Percentiles rank a stretch among this genome's conserved stretches.
Evolutionary conservation across 1,284 basidiomycete species (phyloP).

Genomic region (Leccinum ponderosum): DNA sequence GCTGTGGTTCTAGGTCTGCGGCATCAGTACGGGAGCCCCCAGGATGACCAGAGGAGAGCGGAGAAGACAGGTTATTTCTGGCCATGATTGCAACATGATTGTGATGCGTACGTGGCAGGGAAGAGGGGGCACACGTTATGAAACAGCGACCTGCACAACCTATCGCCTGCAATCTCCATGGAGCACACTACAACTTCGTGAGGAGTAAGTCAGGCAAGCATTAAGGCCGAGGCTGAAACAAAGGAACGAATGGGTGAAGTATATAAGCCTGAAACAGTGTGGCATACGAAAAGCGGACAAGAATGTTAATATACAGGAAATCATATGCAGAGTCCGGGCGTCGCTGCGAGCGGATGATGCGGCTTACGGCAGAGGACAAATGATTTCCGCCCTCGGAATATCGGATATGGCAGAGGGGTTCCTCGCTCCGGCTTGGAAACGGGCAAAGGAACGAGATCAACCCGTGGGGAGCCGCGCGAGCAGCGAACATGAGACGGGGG

Average conservation of each 20-base stretch:
- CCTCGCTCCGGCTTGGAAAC: conserved; percentile 21
- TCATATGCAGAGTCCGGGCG: conserved; percentile 1
- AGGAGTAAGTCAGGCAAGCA: background rate
- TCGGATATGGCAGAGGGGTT: conserved; percentile 11
- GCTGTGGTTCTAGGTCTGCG: background rate
- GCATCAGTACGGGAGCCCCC: background rate
- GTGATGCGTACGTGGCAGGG: conserved; percentile 3
- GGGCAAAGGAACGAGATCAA: conserved; percentile 21
- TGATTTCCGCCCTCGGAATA: conserved; percentile 13
- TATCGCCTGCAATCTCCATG: conserved; percentile 4
- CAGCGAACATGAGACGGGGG: background rate
- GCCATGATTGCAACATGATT: conserved; percentile 2
- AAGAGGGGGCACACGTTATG: background rate
- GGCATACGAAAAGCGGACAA: background rate
- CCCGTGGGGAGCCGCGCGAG: conserved; percentile 22
- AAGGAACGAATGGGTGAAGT: conserved; percentile 1
- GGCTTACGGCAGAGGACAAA: conserved; percentile 8
- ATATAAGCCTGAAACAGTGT: conserved; percentile 4
- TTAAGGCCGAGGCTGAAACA: conserved; percentile 3
- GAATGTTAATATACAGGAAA: conserved; percentile 2
- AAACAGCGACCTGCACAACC: background rate
- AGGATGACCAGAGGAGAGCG: background rate
- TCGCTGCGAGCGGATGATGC: background rate
- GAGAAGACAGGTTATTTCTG: background rate
- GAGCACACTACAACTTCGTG: background rate